phyloP scores from a whole-genome alignment of 371 early-diverging fungal genomes.

The Funneliformis caledonium region DNA sequence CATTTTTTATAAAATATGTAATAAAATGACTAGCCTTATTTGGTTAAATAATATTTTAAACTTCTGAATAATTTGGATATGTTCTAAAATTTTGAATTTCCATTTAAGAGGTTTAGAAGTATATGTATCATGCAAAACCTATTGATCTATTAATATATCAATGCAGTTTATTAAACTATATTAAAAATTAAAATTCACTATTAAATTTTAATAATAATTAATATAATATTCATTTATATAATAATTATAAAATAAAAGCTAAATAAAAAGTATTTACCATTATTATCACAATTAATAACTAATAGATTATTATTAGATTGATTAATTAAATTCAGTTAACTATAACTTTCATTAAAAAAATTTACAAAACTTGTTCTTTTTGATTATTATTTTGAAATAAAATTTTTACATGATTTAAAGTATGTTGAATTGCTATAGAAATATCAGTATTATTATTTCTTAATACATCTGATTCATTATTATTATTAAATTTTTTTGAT shows the following conservation, averaged over 20 bases:
- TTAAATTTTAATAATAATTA: background rate
- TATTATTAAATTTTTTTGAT: no score
- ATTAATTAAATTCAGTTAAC: background rate
- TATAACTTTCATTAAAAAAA: background rate
- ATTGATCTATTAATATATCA: background rate
- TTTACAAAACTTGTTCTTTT: background rate
- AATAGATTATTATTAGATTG: background rate
- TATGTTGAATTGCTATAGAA: background rate
- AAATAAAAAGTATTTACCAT: no score
- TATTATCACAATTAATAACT: background rate
- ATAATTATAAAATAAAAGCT: no score
- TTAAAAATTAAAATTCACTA: background rate
- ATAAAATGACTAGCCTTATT: background rate
- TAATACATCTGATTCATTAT: background rate
- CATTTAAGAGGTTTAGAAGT: background rate
- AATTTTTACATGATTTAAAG: background rate
- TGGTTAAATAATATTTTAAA: background rate
- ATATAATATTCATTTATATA: background rate
- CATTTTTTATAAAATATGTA: background rate
- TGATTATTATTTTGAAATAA: background rate
- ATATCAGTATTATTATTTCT: background rate
- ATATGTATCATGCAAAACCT: background rate
- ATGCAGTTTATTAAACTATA: background rate
- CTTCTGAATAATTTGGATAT: background rate
- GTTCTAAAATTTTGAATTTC: background rate